A percentile compares a stretch with the other conserved stretches of the same genome.
These are phyloP conservation scores for Rhodotorula glutinis DNA, from an alignment of 1,284 basidiomycete genomes.

Conservation along the genomic window DNA sequence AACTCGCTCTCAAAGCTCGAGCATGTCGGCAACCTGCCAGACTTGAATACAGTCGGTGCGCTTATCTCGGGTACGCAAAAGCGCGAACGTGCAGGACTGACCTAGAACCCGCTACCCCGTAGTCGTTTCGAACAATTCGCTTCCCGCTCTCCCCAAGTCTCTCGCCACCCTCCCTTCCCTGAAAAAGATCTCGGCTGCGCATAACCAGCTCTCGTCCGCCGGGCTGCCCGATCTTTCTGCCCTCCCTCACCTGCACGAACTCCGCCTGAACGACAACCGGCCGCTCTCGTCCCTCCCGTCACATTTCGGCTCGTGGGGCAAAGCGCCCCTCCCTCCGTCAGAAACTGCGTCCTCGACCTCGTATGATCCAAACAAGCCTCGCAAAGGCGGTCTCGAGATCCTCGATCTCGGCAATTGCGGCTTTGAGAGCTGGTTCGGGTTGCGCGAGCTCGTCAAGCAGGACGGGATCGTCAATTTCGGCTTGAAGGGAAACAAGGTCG, in stretches of 20 bases:
- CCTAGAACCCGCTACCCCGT: background rate
- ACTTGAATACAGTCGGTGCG: constrained; percentile 37
- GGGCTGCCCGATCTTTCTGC: constrained; percentile 32
- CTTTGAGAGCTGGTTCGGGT: constrained; percentile 37
- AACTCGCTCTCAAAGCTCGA: constrained; percentile 30
- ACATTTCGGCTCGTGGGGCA: constrained; percentile 37
- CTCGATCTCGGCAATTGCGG: constrained; percentile 37
- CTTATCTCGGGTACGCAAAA: too few relatives aligned
- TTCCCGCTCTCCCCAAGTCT: constrained; percentile 31
- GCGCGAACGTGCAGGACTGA: background rate
- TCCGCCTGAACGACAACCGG: constrained; percentile 33
- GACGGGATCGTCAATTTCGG: constrained; percentile 32
- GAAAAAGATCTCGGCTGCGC: constrained; percentile 40
- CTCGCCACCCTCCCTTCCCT: constrained; percentile 32
- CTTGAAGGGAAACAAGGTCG: constrained; percentile 37
- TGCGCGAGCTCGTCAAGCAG: constrained; percentile 33
- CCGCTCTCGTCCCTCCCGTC: constrained; percentile 21
- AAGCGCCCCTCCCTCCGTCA: background rate
- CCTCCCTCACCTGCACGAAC: constrained; percentile 32
- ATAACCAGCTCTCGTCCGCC: constrained; percentile 30
- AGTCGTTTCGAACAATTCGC: constrained; percentile 40
- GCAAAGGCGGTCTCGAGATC: constrained; percentile 30
- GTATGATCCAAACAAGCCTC: background rate
- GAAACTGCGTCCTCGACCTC: background rate
- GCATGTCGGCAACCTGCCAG: constrained; percentile 24